Base-by-base conservation (phyloP, 2,329 filamentous ascomycete genomes). In the Claviceps fusiformis region DNA sequence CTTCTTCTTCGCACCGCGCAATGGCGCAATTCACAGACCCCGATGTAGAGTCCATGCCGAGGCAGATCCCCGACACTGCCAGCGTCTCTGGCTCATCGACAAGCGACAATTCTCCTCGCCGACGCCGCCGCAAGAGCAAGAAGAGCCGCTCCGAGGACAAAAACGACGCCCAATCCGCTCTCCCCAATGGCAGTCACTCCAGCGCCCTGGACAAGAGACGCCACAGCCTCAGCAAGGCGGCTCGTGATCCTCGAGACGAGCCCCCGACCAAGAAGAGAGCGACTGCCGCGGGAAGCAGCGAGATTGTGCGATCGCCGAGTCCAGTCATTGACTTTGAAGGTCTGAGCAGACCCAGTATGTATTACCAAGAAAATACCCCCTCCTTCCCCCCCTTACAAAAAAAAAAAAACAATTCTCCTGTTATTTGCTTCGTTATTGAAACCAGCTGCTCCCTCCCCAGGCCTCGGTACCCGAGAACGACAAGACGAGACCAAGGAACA, bases 281-380 rank as follows among this genome's bases (percentile, higher is more conserved):
- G 19, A 17, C 63, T 41, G 55, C 54, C 27, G 58, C 60, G 29
- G 58, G 54, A 55, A 17, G 59, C 54, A 49, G 55, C 53, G 44
- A 60, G 56, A 35, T 39, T 6, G 55, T 50, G 2, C 54, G 54
- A 9, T 60, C 77, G 5, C 77, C 76, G 6, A 79, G 73, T 56
- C 80, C 80, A 15, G 70, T 82, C 44, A 81, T 83, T 59, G 80
- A 83, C 64, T 79, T 78, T 60, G 80, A 83, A 63, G 81, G 81
- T 2, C 72, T 84, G 53, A 82, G 78, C 63, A 72, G 79, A 54
- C 79, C 80, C 5, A 80, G 78, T 78, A 68, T 19, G 73, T 67
- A 27, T 33, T 33, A 33, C 31, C 31, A 39, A 17, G 13, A 39
- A 17, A 17, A 39, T 3, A 39, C 35, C 7, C 43, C n/a, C n/a